Conservation (phyloP, 2,329 filamentous ascomycete species). For the Beauveria australis region DNA sequence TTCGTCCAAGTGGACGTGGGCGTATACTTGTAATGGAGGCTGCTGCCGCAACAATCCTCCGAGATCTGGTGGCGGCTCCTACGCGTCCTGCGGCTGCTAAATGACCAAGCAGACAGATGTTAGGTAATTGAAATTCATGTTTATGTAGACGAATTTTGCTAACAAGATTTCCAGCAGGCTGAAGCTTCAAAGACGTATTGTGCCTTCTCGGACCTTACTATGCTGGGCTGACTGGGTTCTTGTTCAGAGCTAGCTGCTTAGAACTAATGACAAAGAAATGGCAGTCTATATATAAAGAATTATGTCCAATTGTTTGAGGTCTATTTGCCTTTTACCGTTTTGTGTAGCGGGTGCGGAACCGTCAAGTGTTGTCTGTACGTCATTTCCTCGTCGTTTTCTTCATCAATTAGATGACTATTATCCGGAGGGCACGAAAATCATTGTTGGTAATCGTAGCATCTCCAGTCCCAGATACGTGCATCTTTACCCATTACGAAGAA, state of each 20-base stretch:
- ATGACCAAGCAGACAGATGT: neutral
- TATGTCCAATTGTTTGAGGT: too few relatives aligned
- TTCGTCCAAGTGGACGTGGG: neutral
- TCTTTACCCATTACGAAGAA: neutral
- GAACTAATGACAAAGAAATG: too few relatives aligned
- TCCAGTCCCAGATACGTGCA: neutral
- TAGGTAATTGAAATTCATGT: neutral
- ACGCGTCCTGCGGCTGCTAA: neutral
- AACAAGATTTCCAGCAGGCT: neutral
- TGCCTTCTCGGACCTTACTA: too few relatives aligned
- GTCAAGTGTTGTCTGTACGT: neutral
- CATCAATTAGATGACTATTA: neutral
- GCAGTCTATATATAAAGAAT: rapidly evolving
- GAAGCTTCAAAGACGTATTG: too few relatives aligned
- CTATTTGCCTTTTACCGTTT: too few relatives aligned
- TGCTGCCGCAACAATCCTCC: neutral
- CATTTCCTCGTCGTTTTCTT: neutral
- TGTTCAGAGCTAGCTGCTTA: too few relatives aligned
- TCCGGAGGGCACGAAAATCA: neutral
- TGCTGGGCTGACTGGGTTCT: too few relatives aligned
- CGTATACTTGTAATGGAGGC: neutral
- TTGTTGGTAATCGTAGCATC: neutral
- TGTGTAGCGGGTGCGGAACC: too few relatives aligned
- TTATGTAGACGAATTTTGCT: neutral
- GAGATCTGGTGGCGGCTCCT: neutral